These are phyloP conservation scores for Microdochium trichocladiopsis DNA, from an alignment of 2,329 filamentous ascomycete genomes.

Conservation along the genomic window DNA sequence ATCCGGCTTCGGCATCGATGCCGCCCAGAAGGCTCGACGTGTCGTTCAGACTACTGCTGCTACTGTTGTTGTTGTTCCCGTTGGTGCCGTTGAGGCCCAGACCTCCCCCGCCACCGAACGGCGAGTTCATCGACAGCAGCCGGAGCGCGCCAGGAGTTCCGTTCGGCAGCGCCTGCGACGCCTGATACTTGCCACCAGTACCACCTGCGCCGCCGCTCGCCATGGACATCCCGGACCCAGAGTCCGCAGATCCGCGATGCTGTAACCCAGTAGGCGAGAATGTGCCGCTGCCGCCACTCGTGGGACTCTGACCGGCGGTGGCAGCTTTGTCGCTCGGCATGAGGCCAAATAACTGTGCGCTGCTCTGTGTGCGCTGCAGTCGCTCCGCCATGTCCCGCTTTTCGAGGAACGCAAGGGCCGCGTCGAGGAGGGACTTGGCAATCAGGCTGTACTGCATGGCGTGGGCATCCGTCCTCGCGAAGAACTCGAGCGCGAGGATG, in stretches of 20 bases:
- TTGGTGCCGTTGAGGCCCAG: too few relatives aligned
- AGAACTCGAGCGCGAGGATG: conserved; percentile 40
- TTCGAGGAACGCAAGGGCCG: conserved; percentile 38
- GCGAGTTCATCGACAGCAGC: background rate
- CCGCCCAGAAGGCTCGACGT: background rate
- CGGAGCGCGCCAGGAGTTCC: background rate
- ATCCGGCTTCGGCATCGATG: background rate
- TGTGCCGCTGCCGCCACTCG: too few relatives aligned
- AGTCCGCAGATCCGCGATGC: background rate
- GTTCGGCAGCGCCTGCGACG: too few relatives aligned
- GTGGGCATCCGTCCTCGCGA: conserved; percentile 40
- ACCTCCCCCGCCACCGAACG: background rate
- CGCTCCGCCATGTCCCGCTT: conserved; percentile 38
- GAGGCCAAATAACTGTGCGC: conserved; percentile 43
- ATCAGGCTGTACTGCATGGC: conserved; percentile 46
- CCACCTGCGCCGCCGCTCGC: too few relatives aligned
- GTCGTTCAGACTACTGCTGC: background rate
- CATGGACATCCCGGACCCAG: background rate
- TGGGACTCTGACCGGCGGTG: background rate
- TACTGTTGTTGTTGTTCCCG: background rate
- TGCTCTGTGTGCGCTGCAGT: conserved; percentile 38
- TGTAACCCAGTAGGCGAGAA: too few relatives aligned
- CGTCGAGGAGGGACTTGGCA: conserved; percentile 39
- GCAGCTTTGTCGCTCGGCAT: conserved; percentile 23
- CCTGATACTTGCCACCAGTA: too few relatives aligned